Percentiles rank a stretch among this genome's conserved stretches.
Evolutionary conservation across 176 grass and related monocot species (phyloP).

Genomic region (Zizania latifolia): DNA sequence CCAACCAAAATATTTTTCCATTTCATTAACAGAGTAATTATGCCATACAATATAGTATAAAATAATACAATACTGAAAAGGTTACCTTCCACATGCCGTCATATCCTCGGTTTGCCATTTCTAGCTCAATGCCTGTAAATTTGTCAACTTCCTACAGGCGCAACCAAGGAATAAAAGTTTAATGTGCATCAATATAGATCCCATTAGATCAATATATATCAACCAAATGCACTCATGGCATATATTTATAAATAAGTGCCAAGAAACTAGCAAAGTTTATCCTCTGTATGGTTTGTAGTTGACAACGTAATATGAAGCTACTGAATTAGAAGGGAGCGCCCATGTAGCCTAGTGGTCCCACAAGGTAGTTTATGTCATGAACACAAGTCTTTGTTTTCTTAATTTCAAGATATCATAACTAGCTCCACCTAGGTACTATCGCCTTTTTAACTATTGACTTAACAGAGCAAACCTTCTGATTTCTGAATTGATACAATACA

Average conservation of each 20-base stretch:
- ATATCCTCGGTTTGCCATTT: slow-evolving; percentile 59
- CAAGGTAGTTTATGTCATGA: too few relatives aligned
- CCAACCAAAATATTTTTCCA: neutral
- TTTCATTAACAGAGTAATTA: slow-evolving; percentile 2
- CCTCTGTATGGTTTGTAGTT: neutral
- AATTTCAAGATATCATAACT: neutral
- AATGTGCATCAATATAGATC: slow-evolving; percentile 2
- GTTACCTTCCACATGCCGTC: slow-evolving; percentile 80
- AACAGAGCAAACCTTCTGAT: slow-evolving; percentile 8
- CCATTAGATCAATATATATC: neutral
- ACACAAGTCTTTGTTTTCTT: neutral
- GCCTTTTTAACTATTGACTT: neutral
- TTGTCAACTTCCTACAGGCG: slow-evolving; percentile 82
- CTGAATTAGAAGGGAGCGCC: neutral
- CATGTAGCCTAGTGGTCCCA: neutral
- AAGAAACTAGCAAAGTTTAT: neutral
- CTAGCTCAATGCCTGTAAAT: slow-evolving; percentile 73
- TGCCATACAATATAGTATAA: slow-evolving; percentile 12
- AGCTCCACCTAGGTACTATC: neutral
- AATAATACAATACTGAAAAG: neutral
- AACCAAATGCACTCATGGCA: neutral
- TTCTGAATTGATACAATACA: neutral
- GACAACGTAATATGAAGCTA: neutral
- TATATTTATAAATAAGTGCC: neutral
- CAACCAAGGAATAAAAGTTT: slow-evolving; percentile 29